Evolutionary conservation across 495 filamentous ascomycete genomes (phyloP).

Genomic region (Penicillium coffeae): DNA sequence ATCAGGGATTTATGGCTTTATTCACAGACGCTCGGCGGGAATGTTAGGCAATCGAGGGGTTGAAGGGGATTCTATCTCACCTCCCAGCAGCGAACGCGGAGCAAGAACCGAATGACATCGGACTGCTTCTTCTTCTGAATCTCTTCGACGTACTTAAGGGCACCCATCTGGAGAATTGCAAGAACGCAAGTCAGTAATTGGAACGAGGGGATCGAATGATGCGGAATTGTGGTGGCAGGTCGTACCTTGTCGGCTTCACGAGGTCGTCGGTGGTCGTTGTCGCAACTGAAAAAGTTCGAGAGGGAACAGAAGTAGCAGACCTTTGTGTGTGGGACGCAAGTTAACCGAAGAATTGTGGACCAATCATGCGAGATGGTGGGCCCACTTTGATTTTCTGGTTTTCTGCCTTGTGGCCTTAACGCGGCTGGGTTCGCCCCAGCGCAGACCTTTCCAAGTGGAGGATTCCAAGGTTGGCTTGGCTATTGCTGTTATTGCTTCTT

Average conservation of each 20-base stretch:
- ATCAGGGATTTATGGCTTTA: constrained; percentile 37
- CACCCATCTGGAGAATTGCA: constrained; percentile 63
- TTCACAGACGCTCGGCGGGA: constrained; percentile 42
- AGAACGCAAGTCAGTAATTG: constrained; percentile 8
- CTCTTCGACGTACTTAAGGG: constrained; percentile 99
- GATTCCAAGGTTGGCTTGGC: too few relatives aligned
- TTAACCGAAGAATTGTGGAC: constrained; percentile 38
- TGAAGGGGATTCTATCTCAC: constrained; percentile 64
- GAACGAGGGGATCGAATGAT: constrained; percentile 4
- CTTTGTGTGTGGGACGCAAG: constrained; percentile 49
- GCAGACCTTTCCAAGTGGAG: too few relatives aligned
- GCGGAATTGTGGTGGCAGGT: constrained; percentile 4
- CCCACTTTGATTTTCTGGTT: background rate
- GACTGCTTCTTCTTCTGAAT: constrained; percentile 99
- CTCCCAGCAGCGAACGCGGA: constrained; percentile 99
- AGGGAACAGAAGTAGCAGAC: constrained; percentile 25
- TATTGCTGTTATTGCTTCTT: too few relatives aligned
- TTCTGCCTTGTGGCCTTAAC: background rate
- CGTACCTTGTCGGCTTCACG: constrained; percentile 51
- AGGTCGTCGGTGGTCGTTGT: constrained; percentile 48
- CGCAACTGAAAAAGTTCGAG: constrained; percentile 43
- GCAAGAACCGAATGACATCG: constrained; percentile 97
- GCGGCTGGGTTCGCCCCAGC: too few relatives aligned
- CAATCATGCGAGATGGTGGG: constrained; percentile 11
- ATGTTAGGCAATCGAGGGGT: constrained; percentile 49